Conservation (phyloP, 305 asterid species). For the Ajuga reptans region DNA sequence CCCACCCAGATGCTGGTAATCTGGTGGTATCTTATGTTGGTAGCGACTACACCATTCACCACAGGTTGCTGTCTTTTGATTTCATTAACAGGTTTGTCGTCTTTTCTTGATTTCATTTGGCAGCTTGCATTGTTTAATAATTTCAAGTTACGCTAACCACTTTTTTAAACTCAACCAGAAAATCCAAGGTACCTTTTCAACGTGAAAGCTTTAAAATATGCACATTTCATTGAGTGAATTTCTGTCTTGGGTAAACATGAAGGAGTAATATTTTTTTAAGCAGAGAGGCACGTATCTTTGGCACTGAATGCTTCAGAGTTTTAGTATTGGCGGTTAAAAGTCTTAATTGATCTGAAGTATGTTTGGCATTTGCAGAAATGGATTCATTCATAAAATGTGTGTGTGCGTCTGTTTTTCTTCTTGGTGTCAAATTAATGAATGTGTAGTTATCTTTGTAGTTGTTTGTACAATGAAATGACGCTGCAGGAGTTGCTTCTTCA, state of each 20-base stretch:
- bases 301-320: not conserved
- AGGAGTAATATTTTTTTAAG: not conserved
- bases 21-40: slow-evolving; percentile 71
- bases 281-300: not conserved
- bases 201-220: not conserved
- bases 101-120: not conserved
- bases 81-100: slow-evolving; percentile 41
- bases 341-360: no score
- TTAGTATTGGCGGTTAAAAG: not conserved
- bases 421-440: no score
- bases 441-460: slow-evolving; percentile 26
- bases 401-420: no score
- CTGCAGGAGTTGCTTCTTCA: slow-evolving; percentile 69
- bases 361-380: no score
- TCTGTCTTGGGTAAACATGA: not conserved
- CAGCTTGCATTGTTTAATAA: not conserved
- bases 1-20: slow-evolving; percentile 94
- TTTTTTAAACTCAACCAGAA: not conserved
- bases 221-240: not conserved
- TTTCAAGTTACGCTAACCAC: no score
- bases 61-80: slow-evolving; percentile 62
- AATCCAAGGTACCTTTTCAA: not conserved
- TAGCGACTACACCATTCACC: slow-evolving; percentile 55
- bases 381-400: not conserved
- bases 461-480: slow-evolving; percentile 25